Evolutionary conservation across 1,284 basidiomycete genomes (phyloP).

Genomic region (Apiotrichum domesticum): DNA sequence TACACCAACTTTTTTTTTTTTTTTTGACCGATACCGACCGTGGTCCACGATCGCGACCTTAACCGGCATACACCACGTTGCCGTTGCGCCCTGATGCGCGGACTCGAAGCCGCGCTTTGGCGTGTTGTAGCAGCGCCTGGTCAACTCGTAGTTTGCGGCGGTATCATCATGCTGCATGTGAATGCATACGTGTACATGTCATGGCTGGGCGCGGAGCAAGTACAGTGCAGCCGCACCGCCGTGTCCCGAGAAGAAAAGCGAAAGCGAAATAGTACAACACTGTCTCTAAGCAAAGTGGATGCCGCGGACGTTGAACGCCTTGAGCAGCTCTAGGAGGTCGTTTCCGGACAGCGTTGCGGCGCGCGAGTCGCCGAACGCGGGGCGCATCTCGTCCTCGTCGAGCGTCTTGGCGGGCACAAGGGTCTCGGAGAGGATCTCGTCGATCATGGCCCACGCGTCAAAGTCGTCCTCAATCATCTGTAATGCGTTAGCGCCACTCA

Average conservation of each 20-base stretch:
- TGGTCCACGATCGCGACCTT: background rate
- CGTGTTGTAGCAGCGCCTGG: too few species aligned
- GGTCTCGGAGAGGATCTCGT: slow-evolving; percentile 61
- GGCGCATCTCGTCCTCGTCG: slow-evolving; percentile 16
- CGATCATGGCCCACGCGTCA: slow-evolving; percentile 67
- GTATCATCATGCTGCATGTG: slow-evolving; percentile 10
- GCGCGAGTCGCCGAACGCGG: slow-evolving; percentile 60
- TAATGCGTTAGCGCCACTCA: background rate
- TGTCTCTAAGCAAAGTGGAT: slow-evolving; percentile 67
- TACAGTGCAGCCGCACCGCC: too few species aligned
- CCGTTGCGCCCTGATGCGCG: too few species aligned
- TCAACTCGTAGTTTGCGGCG: slow-evolving; percentile 1
- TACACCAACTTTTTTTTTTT: background rate
- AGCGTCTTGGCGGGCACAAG: slow-evolving; percentile 18
- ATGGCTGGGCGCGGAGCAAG: background rate
- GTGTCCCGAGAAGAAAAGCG: background rate
- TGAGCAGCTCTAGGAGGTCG: slow-evolving; percentile 69
- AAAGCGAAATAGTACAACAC: slow-evolving; percentile 8
- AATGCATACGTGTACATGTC: slow-evolving; percentile 23
- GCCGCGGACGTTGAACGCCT: slow-evolving; percentile 74
- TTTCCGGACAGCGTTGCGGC: slow-evolving; percentile 80
- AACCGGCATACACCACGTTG: background rate
- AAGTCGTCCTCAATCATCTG: slow-evolving; percentile 68
- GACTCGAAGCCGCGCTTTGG: background rate
- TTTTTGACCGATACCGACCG: background rate